Evolutionary conservation across 352 stramenopile genomes (phyloP).

Genomic region (Phytophthora agathidicida): DNA sequence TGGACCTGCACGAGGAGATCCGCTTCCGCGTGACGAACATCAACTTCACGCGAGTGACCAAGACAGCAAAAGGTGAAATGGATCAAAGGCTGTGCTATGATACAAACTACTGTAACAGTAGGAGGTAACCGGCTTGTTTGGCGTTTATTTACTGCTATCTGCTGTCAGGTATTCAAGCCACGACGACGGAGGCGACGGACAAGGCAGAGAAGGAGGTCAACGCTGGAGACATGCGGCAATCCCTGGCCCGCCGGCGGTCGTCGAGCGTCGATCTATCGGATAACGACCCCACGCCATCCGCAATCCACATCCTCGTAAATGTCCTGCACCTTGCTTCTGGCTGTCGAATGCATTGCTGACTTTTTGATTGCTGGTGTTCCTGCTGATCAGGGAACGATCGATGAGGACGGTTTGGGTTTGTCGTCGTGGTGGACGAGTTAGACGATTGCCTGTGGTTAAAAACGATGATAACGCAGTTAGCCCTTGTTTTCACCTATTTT

Average conservation of each 20-base stretch:
- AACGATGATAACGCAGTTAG: slow-evolving; percentile 21
- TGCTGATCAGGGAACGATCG: slow-evolving; percentile 76
- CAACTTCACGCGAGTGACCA: slow-evolving; percentile 89
- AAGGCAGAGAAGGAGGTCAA: slow-evolving; percentile 52
- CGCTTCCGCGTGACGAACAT: slow-evolving; percentile 89
- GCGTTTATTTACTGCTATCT: slow-evolving; percentile 1
- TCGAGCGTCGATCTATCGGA: slow-evolving; percentile 88
- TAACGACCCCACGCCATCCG: slow-evolving; percentile 80
- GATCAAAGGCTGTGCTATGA: not conserved
- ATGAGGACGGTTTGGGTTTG: slow-evolving; percentile 83
- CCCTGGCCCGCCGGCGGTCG: slow-evolving; percentile 69
- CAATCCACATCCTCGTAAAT: slow-evolving; percentile 83
- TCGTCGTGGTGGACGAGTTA: slow-evolving; percentile 83
- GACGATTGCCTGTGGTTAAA: slow-evolving; percentile 1
- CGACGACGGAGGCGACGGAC: slow-evolving; percentile 82
- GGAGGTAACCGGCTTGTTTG: not conserved
- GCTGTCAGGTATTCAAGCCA: slow-evolving; percentile 77
- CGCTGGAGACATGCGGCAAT: slow-evolving; percentile 76
- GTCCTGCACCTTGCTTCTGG: not conserved
- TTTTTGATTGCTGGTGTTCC: not conserved
- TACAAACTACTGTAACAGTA: not conserved
- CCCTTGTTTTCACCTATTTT: not conserved
- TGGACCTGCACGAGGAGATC: slow-evolving; percentile 89
- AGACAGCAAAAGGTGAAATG: slow-evolving; percentile 88
- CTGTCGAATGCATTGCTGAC: not conserved